Evolutionary conservation across 768 basidiomycete genomes (phyloP), one percentile per base, ranked within the genome.

Genomic region (Gloeopeniophorella convolvens): DNA sequence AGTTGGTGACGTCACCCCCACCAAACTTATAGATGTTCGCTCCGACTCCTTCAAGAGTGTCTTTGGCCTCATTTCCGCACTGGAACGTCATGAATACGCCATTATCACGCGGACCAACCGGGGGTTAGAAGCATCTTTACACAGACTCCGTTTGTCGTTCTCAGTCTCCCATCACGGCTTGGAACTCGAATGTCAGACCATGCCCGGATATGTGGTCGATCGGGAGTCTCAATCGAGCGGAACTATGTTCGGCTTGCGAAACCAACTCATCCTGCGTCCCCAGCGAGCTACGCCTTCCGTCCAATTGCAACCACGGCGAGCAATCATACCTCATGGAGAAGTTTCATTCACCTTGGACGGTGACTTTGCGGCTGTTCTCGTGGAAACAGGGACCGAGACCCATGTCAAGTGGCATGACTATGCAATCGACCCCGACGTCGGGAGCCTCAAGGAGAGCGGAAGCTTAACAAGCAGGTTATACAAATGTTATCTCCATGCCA

Each of bases 401-500:
- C 32, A 15, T 28, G 24, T 59, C 15, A 37, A 23, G 1, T 69
- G 61, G 45, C 60, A 65, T 32, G 60, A 58, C 4, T 72, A 68
- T 41, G 45, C 37, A 2, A 42, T 71, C 6, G 62, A 72, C 37
- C 45, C 51, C 10, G 59, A 63, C 13, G 46, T 71, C 5, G 64
- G 67, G 0, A 58, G 59, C 32, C 57, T 71, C 28, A 44, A 48
- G 4, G 60, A 66, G 3, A 64, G 62, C 8, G 58, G 32, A 5
- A 65, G 55, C 28, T 43, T 70, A 31, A 54, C 55, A 0, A 66
- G 61, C 47, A 59, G 58, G 31, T 61, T 76, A 6, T 73, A 65
- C 47, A 64, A 65, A 35, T 63, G 68, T 3, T 72, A 73, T 45
- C 63, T 79, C n/a, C 77, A 78, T 35, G 71, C 72, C n/a, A 43